Evolutionary conservation across 1,284 basidiomycete species (phyloP).

Genomic region (Cutaneotrichosporon mucoides): DNA sequence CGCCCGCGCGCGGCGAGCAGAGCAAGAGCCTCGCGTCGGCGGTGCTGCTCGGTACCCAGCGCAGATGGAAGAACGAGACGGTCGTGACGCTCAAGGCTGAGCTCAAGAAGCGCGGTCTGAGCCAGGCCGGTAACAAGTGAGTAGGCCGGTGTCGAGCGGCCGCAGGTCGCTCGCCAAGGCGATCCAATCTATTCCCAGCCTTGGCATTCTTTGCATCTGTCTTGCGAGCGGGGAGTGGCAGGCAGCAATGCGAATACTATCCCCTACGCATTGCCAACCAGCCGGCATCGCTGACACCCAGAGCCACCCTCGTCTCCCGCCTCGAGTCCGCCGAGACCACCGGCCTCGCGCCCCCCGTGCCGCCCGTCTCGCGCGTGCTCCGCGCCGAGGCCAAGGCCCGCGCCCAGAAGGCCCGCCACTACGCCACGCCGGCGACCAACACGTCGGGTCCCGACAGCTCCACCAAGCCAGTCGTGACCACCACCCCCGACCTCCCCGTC

Average conservation of each 20-base stretch:
- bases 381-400: constrained; percentile 4
- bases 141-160: constrained; percentile 7
- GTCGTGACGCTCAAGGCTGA: constrained; percentile 61
- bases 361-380: constrained; percentile 18
- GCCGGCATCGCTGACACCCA: constrained; percentile 10
- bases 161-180: neutral
- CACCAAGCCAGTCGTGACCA: constrained; percentile 7
- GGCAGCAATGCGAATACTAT: too few species aligned
- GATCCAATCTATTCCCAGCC: too few species aligned
- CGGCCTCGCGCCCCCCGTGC: constrained; percentile 33
- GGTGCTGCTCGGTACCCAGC: constrained; percentile 61
- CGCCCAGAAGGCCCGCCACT: constrained; percentile 12
- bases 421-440: constrained; percentile 22
- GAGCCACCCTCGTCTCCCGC: constrained; percentile 35
- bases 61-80: constrained; percentile 58
- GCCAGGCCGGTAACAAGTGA: constrained; percentile 56
- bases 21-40: constrained; percentile 57
- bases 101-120: constrained; percentile 62
- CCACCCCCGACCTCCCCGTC: constrained; percentile 6
- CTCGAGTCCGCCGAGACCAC: constrained; percentile 39
- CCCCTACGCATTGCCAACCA: too few species aligned
- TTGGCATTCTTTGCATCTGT: too few species aligned
- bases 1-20: constrained; percentile 13
- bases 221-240: too few species aligned
- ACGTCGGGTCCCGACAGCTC: constrained; percentile 23